These are phyloP conservation scores for Gelatoporia subvermispora DNA, from an alignment of 768 basidiomycete species.

Conservation along the genomic window DNA sequence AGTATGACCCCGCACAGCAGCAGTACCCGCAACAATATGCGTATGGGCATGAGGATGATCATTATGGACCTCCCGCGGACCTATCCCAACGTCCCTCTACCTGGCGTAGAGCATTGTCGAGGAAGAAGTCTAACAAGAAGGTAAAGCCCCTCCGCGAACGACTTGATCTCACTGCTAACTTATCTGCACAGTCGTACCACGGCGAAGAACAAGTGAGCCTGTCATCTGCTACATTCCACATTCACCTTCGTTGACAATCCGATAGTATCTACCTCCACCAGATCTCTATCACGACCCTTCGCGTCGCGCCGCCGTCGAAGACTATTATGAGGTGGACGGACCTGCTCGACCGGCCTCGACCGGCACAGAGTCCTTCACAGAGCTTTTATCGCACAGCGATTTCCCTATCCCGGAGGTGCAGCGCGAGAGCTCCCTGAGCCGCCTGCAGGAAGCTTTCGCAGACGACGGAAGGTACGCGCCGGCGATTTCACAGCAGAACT, in stretches of 20 bases:
- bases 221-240: too few species aligned
- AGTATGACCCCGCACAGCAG: constrained; percentile 14
- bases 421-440: constrained; percentile 21
- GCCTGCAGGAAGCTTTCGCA: constrained; percentile 22
- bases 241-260: too few species aligned
- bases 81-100: constrained; percentile 11
- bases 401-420: constrained; percentile 21
- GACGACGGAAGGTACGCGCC: constrained; percentile 17
- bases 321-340: constrained; percentile 11
- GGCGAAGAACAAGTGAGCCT: constrained; percentile 1
- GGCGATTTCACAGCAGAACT: constrained; percentile 5
- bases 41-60: constrained; percentile 13
- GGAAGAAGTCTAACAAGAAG: constrained; percentile 3
- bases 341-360: constrained; percentile 3
- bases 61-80: constrained; percentile 14
- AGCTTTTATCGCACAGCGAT: constrained; percentile 13
- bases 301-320: constrained; percentile 9
- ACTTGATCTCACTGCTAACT: neutral
- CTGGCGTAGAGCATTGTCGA: constrained; percentile 20
- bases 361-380: constrained; percentile 13
- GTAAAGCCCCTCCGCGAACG: neutral
- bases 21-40: constrained; percentile 1
- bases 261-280: too few species aligned
- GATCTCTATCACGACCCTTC: too few species aligned
- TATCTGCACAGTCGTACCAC: constrained; percentile 1